Evolutionary conservation across 768 basidiomycete species (phyloP).

Genomic region (Bullera alba): DNA sequence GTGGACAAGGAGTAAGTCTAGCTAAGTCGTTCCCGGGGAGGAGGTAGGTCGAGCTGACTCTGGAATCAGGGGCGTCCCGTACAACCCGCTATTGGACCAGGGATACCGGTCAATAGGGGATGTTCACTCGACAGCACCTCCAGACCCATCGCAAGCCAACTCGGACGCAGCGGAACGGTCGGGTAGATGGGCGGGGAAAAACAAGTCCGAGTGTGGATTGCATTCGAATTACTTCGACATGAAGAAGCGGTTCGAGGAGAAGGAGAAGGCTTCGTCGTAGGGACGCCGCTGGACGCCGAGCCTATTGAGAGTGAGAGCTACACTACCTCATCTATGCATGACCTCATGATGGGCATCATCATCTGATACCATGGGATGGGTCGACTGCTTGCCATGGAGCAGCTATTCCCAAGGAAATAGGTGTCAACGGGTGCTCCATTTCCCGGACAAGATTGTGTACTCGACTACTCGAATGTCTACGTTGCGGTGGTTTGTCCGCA

Average conservation of each 20-base stretch:
- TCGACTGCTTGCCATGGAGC: too few species aligned
- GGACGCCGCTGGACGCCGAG: too few species aligned
- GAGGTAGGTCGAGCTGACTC: background rate
- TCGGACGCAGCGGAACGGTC: slow-evolving; percentile 72
- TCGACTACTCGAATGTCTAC: too few species aligned
- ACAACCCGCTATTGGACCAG: slow-evolving; percentile 76
- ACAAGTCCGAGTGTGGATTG: slow-evolving; percentile 90
- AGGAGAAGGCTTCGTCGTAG: too few species aligned
- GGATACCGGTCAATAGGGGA: slow-evolving; percentile 96
- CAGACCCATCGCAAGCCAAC: slow-evolving; percentile 34
- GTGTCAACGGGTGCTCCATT: too few species aligned
- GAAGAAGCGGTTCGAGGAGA: slow-evolving; percentile 46
- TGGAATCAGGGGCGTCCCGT: slow-evolving; percentile 58
- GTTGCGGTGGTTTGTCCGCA: too few species aligned
- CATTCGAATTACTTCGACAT: slow-evolving; percentile 79
- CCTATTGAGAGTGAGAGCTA: too few species aligned
- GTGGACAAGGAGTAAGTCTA: slow-evolving; percentile 57
- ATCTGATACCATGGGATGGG: too few species aligned
- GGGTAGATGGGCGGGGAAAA: slow-evolving; percentile 81
- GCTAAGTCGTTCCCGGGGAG: background rate
- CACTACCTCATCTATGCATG: background rate
- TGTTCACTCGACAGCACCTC: slow-evolving; percentile 80
- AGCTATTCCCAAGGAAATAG: too few species aligned
- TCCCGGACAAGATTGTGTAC: too few species aligned
- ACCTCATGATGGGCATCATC: background rate